Evolutionary conservation across 805 yeast species (phyloP).

Genomic region (Ogataea pignaliae): DNA sequence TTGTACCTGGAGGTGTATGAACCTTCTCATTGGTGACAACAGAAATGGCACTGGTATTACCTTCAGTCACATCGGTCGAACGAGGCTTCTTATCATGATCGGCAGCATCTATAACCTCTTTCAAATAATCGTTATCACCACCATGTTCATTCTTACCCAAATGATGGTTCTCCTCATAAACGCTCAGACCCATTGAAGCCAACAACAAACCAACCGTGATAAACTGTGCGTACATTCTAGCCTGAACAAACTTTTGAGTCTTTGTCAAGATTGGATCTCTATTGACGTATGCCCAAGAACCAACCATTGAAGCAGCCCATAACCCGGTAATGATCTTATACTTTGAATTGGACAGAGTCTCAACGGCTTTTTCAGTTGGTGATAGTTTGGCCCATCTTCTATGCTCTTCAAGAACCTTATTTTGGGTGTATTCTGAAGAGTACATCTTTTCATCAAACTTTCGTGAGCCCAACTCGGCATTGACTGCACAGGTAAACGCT

Average conservation of each 20-base stretch:
- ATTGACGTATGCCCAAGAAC: conserved; percentile 71
- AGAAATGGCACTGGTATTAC: conserved; percentile 7
- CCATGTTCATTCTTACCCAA: conserved; percentile 31
- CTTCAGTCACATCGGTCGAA: conserved; percentile 2
- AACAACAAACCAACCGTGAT: conserved; percentile 66
- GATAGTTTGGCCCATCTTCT: conserved; percentile 50
- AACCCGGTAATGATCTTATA: conserved; percentile 64
- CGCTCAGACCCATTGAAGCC: conserved; percentile 62
- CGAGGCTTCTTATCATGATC: conserved; percentile 4
- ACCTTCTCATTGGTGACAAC: too few species aligned
- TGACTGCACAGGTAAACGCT: conserved; percentile 53
- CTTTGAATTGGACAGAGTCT: conserved; percentile 48
- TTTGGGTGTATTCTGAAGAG: conserved; percentile 40
- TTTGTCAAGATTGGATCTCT: conserved; percentile 69
- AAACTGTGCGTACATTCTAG: conserved; percentile 89
- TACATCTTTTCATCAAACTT: conserved; percentile 60
- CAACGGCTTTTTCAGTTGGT: conserved; percentile 43
- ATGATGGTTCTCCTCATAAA: conserved; percentile 57
- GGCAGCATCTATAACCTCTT: conserved; percentile 29
- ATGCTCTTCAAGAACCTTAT: conserved; percentile 40
- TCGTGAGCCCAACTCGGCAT: conserved; percentile 69
- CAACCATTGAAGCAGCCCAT: conserved; percentile 79
- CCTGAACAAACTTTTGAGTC: conserved; percentile 79
- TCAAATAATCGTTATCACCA: conserved; percentile 40
- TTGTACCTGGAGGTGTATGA: too few species aligned